Evolutionary conservation across 257 asterid species (phyloP).

Genomic region (Agastache rugosa): DNA sequence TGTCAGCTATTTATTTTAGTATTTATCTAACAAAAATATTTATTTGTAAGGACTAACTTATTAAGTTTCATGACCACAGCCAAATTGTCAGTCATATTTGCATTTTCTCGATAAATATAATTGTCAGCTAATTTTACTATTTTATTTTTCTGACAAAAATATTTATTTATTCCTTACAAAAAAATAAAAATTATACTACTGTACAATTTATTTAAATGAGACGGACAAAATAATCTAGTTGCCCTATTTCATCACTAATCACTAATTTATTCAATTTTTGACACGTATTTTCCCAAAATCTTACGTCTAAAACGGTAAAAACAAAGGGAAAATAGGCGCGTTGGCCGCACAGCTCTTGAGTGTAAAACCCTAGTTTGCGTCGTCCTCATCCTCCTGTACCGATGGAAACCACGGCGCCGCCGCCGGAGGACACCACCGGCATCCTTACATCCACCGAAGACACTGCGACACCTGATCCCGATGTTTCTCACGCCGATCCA

Average conservation of each 20-base stretch:
- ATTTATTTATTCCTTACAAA: no score
- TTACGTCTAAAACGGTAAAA: constrained; percentile 18
- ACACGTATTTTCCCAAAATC: constrained; percentile 7
- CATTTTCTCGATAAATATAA: no score
- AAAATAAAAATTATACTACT: no score
- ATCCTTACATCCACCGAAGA: constrained; percentile 22
- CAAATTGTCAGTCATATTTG: no score
- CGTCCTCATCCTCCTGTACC: constrained; percentile 16
- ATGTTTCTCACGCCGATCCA: constrained; percentile 32
- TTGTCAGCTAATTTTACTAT: no score
- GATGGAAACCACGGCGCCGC: constrained; percentile 56
- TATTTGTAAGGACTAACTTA: no score
- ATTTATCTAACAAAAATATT: no score
- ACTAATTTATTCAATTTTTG: neutral
- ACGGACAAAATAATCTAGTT: no score
- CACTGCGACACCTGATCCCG: constrained; percentile 38
- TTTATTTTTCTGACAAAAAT: no score
- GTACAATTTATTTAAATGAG: no score
- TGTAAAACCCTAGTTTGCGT: constrained; percentile 40
- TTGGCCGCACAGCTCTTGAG: constrained; percentile 10
- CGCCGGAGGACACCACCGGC: constrained; percentile 40
- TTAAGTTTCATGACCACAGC: no score
- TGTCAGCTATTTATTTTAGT: no score
- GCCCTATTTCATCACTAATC: neutral
- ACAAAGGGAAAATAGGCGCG: neutral